A percentile compares a stretch with the other conserved stretches of the same genome.
Evolutionary conservation across 306 rosid genomes (phyloP).

Genomic region (Cicer cuneatum): DNA sequence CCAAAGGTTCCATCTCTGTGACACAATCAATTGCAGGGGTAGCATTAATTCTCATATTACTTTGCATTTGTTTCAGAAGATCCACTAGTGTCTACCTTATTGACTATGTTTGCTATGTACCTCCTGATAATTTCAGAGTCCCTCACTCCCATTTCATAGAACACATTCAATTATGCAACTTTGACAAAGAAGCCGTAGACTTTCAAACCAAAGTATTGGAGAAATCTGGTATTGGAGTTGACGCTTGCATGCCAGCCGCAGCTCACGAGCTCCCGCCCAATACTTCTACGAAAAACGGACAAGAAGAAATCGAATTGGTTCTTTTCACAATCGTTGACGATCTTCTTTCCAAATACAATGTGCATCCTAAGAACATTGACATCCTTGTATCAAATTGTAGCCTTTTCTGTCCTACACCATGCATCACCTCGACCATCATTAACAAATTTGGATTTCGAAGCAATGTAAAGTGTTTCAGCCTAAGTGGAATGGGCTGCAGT

Average conservation of each 20-base stretch:
- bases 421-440: constrained; percentile 66
- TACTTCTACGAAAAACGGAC: constrained; percentile 31
- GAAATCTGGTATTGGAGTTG: constrained; percentile 70
- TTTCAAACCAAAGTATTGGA: constrained; percentile 57
- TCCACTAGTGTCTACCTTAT: constrained; percentile 58
- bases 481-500: constrained; percentile 84
- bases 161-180: constrained; percentile 34
- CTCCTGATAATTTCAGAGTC: constrained; percentile 54
- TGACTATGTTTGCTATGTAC: constrained; percentile 64
- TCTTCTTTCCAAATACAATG: constrained; percentile 58
- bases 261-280: constrained; percentile 56
- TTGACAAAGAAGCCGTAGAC: constrained; percentile 42
- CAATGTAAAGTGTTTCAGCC: constrained; percentile 61
- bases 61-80: constrained; percentile 49
- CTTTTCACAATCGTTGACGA: constrained; percentile 59
- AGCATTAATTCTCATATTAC: constrained; percentile 41
- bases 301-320: constrained; percentile 58
- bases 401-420: constrained; percentile 74
- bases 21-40: constrained; percentile 48
- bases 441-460: constrained; percentile 73
- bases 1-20: constrained; percentile 40
- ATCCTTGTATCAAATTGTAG: constrained; percentile 80
- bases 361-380: constrained; percentile 68
- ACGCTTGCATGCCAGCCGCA: constrained; percentile 63
- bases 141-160: constrained; percentile 54